Conservation (phyloP, 2,329 filamentous ascomycete genomes). For the Pseudogymnoascus sp. region DNA sequence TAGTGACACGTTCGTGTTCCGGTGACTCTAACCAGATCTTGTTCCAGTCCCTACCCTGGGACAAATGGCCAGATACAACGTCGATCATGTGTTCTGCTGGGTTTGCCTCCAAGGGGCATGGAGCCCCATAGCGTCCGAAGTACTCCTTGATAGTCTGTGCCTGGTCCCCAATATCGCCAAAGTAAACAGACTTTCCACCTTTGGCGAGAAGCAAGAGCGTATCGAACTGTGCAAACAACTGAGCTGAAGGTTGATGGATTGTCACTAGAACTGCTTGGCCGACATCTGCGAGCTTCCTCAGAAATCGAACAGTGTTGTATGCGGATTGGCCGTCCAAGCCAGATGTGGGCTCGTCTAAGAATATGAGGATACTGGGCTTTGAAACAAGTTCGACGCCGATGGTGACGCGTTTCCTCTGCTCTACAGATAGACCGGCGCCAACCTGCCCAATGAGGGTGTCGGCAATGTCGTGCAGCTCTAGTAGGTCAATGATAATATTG, state of each 20-base stretch:
- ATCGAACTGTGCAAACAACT: slow-evolving; percentile 51
- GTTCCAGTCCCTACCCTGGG: slow-evolving; percentile 55
- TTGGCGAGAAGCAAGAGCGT: slow-evolving; percentile 55
- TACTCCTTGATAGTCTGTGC: slow-evolving; percentile 51
- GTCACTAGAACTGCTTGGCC: slow-evolving; percentile 49
- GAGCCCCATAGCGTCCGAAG: slow-evolving; percentile 55
- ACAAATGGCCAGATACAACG: slow-evolving; percentile 41
- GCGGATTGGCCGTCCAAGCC: slow-evolving; percentile 58
- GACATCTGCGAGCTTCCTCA: slow-evolving; percentile 52
- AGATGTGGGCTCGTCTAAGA: slow-evolving; percentile 54
- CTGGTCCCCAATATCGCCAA: slow-evolving; percentile 57
- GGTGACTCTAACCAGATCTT: slow-evolving; percentile 62
- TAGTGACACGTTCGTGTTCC: slow-evolving; percentile 47
- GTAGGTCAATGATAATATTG: slow-evolving; percentile 62
- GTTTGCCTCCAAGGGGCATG: slow-evolving; percentile 44
- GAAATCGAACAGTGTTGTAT: slow-evolving; percentile 55
- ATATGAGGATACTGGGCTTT: slow-evolving; percentile 51
- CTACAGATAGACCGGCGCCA: slow-evolving; percentile 53
- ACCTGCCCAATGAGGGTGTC: slow-evolving; percentile 58
- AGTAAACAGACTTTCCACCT: slow-evolving; percentile 62
- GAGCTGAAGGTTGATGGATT: slow-evolving; percentile 48
- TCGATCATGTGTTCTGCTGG: slow-evolving; percentile 38
- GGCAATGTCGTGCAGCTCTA: slow-evolving; percentile 60
- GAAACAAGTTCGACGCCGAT: slow-evolving; percentile 55
- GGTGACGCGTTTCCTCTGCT: slow-evolving; percentile 55